Conservation (phyloP, 768 basidiomycete genomes). For the Mycena metata region DNA sequence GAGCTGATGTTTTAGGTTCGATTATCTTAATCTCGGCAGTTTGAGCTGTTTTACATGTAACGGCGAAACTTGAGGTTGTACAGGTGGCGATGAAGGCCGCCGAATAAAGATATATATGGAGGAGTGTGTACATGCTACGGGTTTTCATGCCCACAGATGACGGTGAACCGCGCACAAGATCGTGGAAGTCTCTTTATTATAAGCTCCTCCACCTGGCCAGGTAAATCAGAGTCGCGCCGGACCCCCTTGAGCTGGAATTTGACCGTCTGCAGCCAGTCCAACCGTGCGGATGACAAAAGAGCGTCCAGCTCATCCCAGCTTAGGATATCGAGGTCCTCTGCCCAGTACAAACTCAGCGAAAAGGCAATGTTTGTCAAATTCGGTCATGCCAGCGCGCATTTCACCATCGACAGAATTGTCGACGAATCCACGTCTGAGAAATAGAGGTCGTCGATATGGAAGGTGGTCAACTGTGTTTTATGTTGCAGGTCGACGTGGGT, state of each 20-base stretch:
- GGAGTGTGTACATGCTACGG: too few species aligned
- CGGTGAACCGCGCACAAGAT: not conserved
- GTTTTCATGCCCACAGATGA: not conserved
- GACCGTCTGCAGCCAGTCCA: not conserved
- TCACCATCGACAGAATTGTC: not conserved
- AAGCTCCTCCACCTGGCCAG: not conserved
- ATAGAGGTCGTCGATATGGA: not conserved
- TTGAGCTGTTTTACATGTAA: too few species aligned
- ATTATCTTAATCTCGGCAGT: too few species aligned
- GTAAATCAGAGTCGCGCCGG: too few species aligned
- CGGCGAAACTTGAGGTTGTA: too few species aligned
- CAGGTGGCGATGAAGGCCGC: too few species aligned
- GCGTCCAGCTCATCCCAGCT: constrained; percentile 1
- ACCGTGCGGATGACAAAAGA: not conserved
- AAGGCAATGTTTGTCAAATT: not conserved
- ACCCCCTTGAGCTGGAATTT: not conserved
- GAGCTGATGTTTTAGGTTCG: too few species aligned
- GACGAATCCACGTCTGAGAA: too few species aligned
- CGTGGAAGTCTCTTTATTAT: not conserved
- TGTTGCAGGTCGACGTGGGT: not conserved
- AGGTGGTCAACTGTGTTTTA: not conserved
- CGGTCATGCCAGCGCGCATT: not conserved
- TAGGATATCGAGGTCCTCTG: not conserved
- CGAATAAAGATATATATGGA: too few species aligned
- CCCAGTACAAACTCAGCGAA: not conserved